Base-by-base conservation (phyloP, 2,329 filamentous ascomycete genomes). In the Graphilbum sp. region DNA sequence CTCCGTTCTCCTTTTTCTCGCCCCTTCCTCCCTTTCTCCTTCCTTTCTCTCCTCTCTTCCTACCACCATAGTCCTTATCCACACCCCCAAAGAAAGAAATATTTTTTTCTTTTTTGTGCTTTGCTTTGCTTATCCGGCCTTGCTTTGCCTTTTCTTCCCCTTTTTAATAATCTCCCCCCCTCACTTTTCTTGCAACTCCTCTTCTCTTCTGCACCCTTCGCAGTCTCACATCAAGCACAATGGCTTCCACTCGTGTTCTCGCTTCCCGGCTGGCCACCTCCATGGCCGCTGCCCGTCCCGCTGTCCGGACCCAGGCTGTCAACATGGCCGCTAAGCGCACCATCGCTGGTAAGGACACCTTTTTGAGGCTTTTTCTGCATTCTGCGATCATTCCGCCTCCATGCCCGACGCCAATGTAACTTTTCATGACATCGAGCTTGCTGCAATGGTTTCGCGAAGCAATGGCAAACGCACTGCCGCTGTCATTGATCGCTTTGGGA, bases 271-370 rank as follows among this genome's bases (percentile, higher is more conserved):
- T 85, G 69, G 77, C 79, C 63, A 70, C 75, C 59, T 72, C 79
- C 66, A 79, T 79, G 74, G 74, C 76, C 61, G 77, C 75, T 63
- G 79, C 79, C 63, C 79, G 80, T 63, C 79, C 79, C 66, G 75
- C 75, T 61, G 62, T 77, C 57, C 77, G 77, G 55, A 66, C 68
- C 55, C 67, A 69, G 58, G 55, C 75, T 54, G 65, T 67, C 60
- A 67, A 64, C 62, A 29, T 29, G 27, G 68, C 68, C 61, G 71
- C 78, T 67, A 81, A 79, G 71, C 80, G 80, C 63, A 78, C 78
- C 65, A 75, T 80, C 66, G 69, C 74, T 57, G 75, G 77, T 82
- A 75, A 67, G 72, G 66, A 43, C 29, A 31, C 12, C 37, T 38
- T 38, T 34, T 18, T n/a, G 13, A n/a, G 15, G 5, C 25, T 16